Conservation (phyloP, 495 filamentous ascomycete genomes). For the Hapsidospora chrysogenum region DNA sequence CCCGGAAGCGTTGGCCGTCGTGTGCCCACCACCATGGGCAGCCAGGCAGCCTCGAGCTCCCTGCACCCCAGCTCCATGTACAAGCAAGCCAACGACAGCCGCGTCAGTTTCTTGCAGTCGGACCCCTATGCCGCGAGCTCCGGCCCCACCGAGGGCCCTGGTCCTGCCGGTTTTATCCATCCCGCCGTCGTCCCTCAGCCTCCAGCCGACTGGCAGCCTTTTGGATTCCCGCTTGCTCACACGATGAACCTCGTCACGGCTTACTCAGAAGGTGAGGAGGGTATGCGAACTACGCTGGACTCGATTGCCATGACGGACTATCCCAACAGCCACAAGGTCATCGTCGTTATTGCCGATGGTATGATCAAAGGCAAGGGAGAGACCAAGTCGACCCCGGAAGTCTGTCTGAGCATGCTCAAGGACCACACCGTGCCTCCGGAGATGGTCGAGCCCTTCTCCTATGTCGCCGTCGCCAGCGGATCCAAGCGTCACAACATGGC, state of each 20-base stretch:
- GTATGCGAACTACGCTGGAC: slow-evolving; percentile 84
- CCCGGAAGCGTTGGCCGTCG: slow-evolving; percentile 30
- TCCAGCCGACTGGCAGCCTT: slow-evolving; percentile 92
- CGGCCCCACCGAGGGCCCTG: slow-evolving; percentile 47
- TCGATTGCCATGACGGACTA: slow-evolving; percentile 97
- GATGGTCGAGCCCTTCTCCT: slow-evolving; percentile 78
- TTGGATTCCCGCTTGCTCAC: slow-evolving; percentile 88
- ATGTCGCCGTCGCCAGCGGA: slow-evolving; percentile 90
- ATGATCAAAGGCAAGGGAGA: slow-evolving; percentile 96
- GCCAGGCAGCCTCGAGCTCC: slow-evolving; percentile 69
- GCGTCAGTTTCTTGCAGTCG: slow-evolving; percentile 31
- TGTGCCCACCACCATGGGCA: slow-evolving; percentile 86
- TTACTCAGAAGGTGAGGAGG: slow-evolving; percentile 91
- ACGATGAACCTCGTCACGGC: slow-evolving; percentile 88
- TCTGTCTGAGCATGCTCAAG: slow-evolving; percentile 83
- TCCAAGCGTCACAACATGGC: slow-evolving; percentile 99
- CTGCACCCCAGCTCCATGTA: slow-evolving; percentile 58
- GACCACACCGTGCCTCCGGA: slow-evolving; percentile 65
- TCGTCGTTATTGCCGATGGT: slow-evolving; percentile 93
- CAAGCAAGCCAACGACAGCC: slow-evolving; percentile 54
- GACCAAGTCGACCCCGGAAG: slow-evolving; percentile 72
- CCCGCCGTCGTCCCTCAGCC: slow-evolving; percentile 93
- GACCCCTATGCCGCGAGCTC: slow-evolving; percentile 30
- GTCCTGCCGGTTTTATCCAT: slow-evolving; percentile 88
- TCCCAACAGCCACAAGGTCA: slow-evolving; percentile 94